Evolutionary conservation across 1,284 basidiomycete species (phyloP).

Genomic region (Cryptococcus maquisensis): DNA sequence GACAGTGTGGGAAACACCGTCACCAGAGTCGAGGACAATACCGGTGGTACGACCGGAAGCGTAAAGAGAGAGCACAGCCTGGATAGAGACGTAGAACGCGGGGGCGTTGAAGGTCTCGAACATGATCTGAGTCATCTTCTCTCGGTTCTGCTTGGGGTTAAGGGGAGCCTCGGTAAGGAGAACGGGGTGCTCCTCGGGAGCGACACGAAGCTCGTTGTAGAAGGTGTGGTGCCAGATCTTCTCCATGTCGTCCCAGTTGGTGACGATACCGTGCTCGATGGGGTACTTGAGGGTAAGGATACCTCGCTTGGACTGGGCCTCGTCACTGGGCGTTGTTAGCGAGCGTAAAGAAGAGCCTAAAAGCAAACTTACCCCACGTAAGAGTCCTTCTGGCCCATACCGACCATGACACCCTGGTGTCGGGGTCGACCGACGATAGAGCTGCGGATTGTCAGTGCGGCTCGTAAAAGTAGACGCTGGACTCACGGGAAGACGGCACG

Average conservation of each 20-base stretch:
- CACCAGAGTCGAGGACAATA: constrained; percentile 91
- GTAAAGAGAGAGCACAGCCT: constrained; percentile 87
- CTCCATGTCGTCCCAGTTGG: constrained; percentile 97
- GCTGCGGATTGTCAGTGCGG: constrained; percentile 45
- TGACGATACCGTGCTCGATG: constrained; percentile 71
- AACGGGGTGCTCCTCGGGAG: constrained; percentile 83
- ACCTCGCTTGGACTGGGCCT: constrained; percentile 93
- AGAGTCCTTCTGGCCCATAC: constrained; percentile 81
- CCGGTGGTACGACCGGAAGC: constrained; percentile 88
- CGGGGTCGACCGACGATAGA: constrained; percentile 89
- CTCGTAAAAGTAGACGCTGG: neutral
- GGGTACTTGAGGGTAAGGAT: constrained; percentile 87
- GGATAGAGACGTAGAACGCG: constrained; percentile 89
- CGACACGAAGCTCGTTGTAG: constrained; percentile 78
- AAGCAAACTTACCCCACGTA: constrained; percentile 65
- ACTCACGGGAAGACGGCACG: constrained; percentile 68
- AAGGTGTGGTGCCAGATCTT: constrained; percentile 92
- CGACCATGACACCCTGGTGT: constrained; percentile 89
- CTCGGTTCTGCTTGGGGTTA: constrained; percentile 90
- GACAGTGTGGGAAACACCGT: constrained; percentile 89
- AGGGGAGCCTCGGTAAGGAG: constrained; percentile 91
- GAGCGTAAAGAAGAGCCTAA: neutral
- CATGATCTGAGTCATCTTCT: constrained; percentile 98
- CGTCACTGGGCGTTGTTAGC: constrained; percentile 57
- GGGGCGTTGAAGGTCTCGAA: constrained; percentile 95